Evolutionary conservation across 208 protist genomes (phyloP).

Genomic region (Wallacemonas sp.): DNA sequence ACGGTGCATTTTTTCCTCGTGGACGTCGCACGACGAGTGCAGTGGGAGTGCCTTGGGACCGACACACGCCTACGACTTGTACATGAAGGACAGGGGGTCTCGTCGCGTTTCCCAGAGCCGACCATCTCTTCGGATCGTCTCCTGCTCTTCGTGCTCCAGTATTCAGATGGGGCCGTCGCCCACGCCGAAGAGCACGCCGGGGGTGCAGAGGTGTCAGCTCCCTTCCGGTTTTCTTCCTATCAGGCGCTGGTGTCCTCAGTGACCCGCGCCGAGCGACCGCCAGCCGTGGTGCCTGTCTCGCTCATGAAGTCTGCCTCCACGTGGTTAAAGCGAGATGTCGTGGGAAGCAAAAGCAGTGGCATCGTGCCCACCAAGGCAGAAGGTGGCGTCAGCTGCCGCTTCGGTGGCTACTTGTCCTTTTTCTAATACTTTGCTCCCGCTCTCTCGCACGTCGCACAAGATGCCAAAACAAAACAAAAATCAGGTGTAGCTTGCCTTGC

Average conservation of each 20-base stretch:
- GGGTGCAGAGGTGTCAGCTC: background rate
- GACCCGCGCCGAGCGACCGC: background rate
- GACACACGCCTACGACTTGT: background rate
- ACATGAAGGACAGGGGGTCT: background rate
- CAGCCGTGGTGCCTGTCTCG: background rate
- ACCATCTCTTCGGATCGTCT: background rate
- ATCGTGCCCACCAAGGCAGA: background rate
- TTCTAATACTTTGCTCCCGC: too few relatives aligned
- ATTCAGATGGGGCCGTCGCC: background rate
- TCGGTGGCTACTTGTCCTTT: background rate
- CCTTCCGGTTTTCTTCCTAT: background rate
- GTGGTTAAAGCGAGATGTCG: constrained; percentile 2
- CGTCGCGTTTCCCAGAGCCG: constrained; percentile 18
- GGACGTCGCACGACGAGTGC: constrained; percentile 24
- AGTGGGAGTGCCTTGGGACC: constrained; percentile 12
- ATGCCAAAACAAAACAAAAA: background rate
- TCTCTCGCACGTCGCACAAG: too few relatives aligned
- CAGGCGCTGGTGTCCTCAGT: background rate
- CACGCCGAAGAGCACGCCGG: background rate
- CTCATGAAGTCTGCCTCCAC: constrained; percentile 1
- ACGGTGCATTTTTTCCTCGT: constrained; percentile 42
- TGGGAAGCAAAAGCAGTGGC: constrained; percentile 4
- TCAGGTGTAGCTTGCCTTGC: background rate
- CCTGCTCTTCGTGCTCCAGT: constrained; percentile 7
- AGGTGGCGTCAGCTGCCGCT: background rate